These are phyloP conservation scores for Sporothrix brasiliensis DNA, from an alignment of 2,329 filamentous ascomycete species.

Conservation along the genomic window DNA sequence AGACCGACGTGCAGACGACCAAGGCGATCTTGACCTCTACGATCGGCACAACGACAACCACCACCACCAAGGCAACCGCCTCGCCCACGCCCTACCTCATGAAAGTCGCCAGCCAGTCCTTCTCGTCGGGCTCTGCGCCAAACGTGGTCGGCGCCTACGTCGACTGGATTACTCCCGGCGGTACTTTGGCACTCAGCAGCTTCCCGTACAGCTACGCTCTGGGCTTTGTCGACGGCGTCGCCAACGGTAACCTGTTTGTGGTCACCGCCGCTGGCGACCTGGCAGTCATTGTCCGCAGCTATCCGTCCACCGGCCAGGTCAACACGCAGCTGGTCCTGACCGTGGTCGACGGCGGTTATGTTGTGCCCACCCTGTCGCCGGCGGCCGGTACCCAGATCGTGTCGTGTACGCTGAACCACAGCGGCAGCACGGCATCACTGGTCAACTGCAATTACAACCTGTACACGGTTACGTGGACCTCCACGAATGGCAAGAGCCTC, in stretches of 20 bases:
- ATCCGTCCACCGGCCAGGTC: neutral
- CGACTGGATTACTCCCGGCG: neutral
- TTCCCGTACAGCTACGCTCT: slow-evolving; percentile 10
- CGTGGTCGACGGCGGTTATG: neutral
- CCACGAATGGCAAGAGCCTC: neutral
- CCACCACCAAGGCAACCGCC: slow-evolving; percentile 6
- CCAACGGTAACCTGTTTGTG: neutral
- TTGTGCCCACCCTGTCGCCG: slow-evolving; percentile 9
- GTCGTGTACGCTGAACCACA: slow-evolving; percentile 1
- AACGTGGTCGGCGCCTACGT: neutral
- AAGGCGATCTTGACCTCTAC: neutral
- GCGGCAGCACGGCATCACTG: slow-evolving; percentile 4
- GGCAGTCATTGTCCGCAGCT: neutral
- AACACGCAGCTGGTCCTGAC: slow-evolving; percentile 11
- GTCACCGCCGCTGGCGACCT: slow-evolving; percentile 5
- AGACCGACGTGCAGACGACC: slow-evolving; percentile 6
- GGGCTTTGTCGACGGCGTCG: neutral
- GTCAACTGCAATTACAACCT: slow-evolving; percentile 21
- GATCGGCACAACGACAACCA: slow-evolving; percentile 24
- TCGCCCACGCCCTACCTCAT: slow-evolving; percentile 20
- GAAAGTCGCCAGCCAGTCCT: neutral
- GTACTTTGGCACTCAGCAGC: neutral
- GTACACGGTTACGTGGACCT: neutral
- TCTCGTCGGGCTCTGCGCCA: neutral
- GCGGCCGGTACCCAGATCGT: neutral